Base-by-base conservation (phyloP, 345 rosid genomes). In the Reutealis trisperma region DNA sequence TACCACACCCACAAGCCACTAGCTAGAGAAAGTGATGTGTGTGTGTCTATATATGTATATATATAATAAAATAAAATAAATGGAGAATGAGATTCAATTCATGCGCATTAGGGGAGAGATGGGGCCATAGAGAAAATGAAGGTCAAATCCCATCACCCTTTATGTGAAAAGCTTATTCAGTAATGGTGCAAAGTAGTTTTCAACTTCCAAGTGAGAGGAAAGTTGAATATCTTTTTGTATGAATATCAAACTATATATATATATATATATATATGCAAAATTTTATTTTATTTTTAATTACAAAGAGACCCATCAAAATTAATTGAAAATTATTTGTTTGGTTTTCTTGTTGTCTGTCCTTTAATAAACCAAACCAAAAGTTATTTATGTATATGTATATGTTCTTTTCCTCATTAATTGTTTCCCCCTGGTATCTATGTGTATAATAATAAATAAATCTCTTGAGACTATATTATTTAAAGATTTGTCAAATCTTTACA, bases 121-220 rank as follows among this genome's bases (percentile, higher is more conserved):
- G 32, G 71, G 68, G 37, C 72, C 55, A 24, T 25, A 18, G 11
- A 67, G 19, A n/a, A 19, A 66, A 21, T 11, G 19, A 62, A 44
- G 65, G 76, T 54, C 71, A 78, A 71, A 77, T 71, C 76, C 57
- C 72, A 71, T 63, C 71, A 25, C 59, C 30, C 57, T 63, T 71
- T 63, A 27, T 34, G 18, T 30, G 60, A 21, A 76, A 76, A 69
- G 65, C 72, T 24, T 42, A 66, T 25, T 27, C 44, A 67, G 44
- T 59, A 66, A 44, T 73, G 76, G 68, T 61, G 68, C 24, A n/a
- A 2, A 6, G 24, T 47, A 69, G 52, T 47, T 70, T 77, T 63
- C 63, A 77, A 63, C 70, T 52, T 22, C 10, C 54, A 32, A 32
- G 73, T 60, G 79, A 68, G 58, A 25, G 67, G 45, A 68, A 68